Base-by-base conservation (phyloP, 305 asterid species). In the Fraxinus sp. region DNA sequence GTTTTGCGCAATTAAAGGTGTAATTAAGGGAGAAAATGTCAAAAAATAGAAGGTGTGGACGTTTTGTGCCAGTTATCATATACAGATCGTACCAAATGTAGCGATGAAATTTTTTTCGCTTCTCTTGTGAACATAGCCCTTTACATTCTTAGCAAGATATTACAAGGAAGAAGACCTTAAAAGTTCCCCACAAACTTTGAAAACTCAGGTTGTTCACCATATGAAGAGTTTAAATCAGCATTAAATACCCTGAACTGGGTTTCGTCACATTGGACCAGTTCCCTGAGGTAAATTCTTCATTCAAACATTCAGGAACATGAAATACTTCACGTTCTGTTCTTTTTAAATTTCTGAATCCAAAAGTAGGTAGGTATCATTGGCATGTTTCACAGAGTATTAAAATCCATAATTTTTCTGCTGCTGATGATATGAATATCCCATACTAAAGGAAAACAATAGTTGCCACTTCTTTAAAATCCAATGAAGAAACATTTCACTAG, bases 201-300 rank as follows among this genome's bases (percentile, higher is more conserved):
- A 49, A 49, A 49, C 18, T 49, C 59, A 49, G 80, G 33, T 13
- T 74, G 59, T 49, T 49, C 18, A 14, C 2, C 10, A 22, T 26
- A 16, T 71, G 77, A 81, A 57, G 37, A 79, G 86, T 86, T 84
- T 74, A 44, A n/a, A 78, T 84, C 88, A 77, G 74, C 79, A 82
- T 74, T 87, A 75, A 83, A 87, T 87, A 82, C 77, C 20, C 28
- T 24, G 3, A 37, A 49, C 20, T 49, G 1, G 59, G 18, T 49
- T 14, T 16, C 20, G 5, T 49, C 59, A 49, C 5, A 49, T 16
- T 14, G 59, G 59, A 49, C 6, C 59, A 14, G 20, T 49, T 49
- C 59, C n/a, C 59, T 49, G 20, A 8, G 59, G 59, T n/a, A 14
- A 14, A 49, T 49, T 26, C 22, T n/a, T 4, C 26, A 26, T 28